Evolutionary conservation across 306 rosid species (phyloP).

Genomic region (Dicorynia guianensis): DNA sequence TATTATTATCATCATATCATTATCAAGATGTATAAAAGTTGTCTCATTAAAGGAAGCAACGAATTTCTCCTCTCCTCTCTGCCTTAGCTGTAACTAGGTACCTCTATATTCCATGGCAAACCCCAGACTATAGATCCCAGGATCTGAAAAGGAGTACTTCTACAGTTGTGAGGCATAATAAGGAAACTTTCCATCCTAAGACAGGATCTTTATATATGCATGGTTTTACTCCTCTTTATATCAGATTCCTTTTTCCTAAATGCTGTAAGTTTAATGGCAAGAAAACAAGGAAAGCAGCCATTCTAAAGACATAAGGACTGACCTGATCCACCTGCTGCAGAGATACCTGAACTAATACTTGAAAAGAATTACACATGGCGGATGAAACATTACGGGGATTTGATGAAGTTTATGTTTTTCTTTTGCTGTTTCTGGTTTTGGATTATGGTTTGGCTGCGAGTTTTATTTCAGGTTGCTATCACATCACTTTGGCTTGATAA

Average conservation of each 20-base stretch:
- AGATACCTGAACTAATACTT: conserved; percentile 73
- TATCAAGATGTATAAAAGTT: conserved; percentile 10
- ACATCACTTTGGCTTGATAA: background rate
- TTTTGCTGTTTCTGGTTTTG: too few species aligned
- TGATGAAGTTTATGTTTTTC: too few species aligned
- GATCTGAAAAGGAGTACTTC: conserved; percentile 16
- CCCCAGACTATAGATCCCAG: conserved; percentile 6
- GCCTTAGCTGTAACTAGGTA: conserved; percentile 18
- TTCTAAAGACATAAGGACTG: conserved; percentile 48
- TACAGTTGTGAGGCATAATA: background rate
- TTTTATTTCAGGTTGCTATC: too few species aligned
- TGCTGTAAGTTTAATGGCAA: conserved; percentile 28
- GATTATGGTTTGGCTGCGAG: too few species aligned
- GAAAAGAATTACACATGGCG: conserved; percentile 47
- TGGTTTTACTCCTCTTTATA: conserved; percentile 15
- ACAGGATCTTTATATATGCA: conserved; percentile 27
- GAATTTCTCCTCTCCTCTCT: conserved; percentile 1
- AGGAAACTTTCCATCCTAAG: background rate
- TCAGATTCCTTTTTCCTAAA: conserved; percentile 28
- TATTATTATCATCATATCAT: conserved; percentile 11
- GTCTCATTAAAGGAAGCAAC: conserved; percentile 20
- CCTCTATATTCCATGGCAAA: conserved; percentile 8
- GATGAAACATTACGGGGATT: conserved; percentile 49
- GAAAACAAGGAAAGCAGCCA: conserved; percentile 32
- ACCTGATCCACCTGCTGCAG: conserved; percentile 78